Base-by-base conservation (phyloP, 2,329 filamentous ascomycete species). In the Phialophora verrucosa region DNA sequence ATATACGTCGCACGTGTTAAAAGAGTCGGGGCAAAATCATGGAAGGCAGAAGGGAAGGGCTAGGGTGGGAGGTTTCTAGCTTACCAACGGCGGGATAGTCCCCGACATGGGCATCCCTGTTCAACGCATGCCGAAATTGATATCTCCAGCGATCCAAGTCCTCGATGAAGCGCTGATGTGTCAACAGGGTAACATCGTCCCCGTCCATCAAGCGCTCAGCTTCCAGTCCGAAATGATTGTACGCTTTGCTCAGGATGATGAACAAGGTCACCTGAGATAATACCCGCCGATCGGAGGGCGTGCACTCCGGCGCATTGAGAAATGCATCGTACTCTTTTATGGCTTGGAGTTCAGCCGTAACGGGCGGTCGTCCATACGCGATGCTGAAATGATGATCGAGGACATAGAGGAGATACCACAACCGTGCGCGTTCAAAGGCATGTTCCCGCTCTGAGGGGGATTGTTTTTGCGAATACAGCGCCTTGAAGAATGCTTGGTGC, bases 381-480 rank as follows among this genome's bases (percentile, higher is more conserved):
- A 87, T 88, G 20, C 85, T 86, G 31, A 89, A 85, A 73, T 90
- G 87, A 67, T 88, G 87, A 71, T 90, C 87, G 71, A 87, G 89
- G 1, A 88, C 85, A 71, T 89, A 90, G 0, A 88, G 76, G 38
- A 88, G 74, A 73, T 88, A 89, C 87, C 87, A 89, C 12, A 89
- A 75, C 23, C 87, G 80, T 3, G 87, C 81, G 42, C 83, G 82
- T 64, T 88, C 85, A 63, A 84, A 82, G 29, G 69, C 62, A 12
- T 69, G 61, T 42, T 59, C 63, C 12, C 71, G 64, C 12, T 73
- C 68, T n/a, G 51, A 51, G 17, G 61, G 57, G 8, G 63, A 66
- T 62, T 85, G 80, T 68, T 84, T 80, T 38, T 81, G 78, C 0
- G 83, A 83, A 31, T 80, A 79, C 1, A 83, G 77, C 51, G 84